phyloP scores from a whole-genome alignment of 768 basidiomycete genomes.

The Auricularia heimuer region DNA sequence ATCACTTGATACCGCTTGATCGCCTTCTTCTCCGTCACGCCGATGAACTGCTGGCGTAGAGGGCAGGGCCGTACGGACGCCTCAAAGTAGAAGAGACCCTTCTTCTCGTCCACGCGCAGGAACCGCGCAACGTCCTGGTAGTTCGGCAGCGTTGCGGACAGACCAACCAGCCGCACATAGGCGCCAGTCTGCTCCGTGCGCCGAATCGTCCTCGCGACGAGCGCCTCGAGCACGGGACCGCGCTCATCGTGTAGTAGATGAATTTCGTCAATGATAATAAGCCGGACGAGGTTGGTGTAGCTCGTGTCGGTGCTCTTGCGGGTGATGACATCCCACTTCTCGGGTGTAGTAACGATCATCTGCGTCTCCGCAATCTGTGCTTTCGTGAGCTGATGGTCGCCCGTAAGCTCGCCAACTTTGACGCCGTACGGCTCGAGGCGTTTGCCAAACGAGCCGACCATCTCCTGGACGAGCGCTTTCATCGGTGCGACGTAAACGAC shows the following conservation, averaged over 20 bases:
- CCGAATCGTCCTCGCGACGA: constrained; percentile 82
- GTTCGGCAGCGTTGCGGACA: constrained; percentile 97
- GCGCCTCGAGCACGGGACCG: constrained; percentile 89
- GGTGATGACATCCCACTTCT: constrained; percentile 99
- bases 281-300: constrained; percentile 91
- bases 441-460: constrained; percentile 87
- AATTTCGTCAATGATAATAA: constrained; percentile 98
- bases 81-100: constrained; percentile 96
- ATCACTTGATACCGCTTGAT: constrained; percentile 97
- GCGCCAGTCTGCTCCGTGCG: constrained; percentile 91
- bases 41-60: constrained; percentile 93
- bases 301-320: constrained; percentile 94
- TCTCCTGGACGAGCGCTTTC: constrained; percentile 98
- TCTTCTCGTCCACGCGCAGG: constrained; percentile 84
- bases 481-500: constrained; percentile 97
- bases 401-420: constrained; percentile 90
- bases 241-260: constrained; percentile 96
- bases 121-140: constrained; percentile 97
- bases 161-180: constrained; percentile 86
- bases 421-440: constrained; percentile 66
- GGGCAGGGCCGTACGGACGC: constrained; percentile 89
- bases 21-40: constrained; percentile 97
- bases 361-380: constrained; percentile 94
- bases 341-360: constrained; percentile 96
- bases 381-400: constrained; percentile 97